These are phyloP conservation scores for Ephemerocybe angulata DNA, from an alignment of 768 basidiomycete genomes.

Conservation along the genomic window DNA sequence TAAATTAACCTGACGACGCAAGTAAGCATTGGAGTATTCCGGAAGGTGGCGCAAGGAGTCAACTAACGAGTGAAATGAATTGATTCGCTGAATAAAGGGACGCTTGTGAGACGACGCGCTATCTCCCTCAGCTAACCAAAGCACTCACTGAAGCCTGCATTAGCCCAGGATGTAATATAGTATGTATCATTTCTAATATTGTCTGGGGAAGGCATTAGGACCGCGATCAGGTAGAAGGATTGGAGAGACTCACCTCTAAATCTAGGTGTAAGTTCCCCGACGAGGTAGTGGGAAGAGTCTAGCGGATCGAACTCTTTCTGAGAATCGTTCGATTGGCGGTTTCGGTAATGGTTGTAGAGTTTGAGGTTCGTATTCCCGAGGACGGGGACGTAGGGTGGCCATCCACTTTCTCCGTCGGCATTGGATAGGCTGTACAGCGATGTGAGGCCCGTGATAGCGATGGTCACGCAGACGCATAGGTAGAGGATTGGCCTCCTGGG, in stretches of 20 bases:
- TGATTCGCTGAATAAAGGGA: not conserved
- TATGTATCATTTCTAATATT: conserved; percentile 1
- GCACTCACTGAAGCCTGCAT: conserved; percentile 2
- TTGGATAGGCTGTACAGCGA: no score
- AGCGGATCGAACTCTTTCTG: not conserved
- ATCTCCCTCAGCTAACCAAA: not conserved
- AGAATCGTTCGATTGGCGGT: no score
- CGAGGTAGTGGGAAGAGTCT: not conserved
- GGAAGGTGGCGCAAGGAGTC: not conserved
- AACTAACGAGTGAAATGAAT: conserved; percentile 3
- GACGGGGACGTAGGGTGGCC: no score
- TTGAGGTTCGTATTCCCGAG: no score
- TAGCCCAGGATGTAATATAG: conserved; percentile 3
- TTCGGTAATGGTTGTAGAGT: no score
- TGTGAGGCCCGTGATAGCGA: no score
- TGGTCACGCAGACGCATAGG: no score
- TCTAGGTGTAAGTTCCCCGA: not conserved
- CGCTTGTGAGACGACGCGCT: not conserved
- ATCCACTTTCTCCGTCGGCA: no score
- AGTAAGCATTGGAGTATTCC: not conserved
- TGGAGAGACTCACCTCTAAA: not conserved
- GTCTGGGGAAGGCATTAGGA: not conserved
- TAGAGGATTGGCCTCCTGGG: no score
- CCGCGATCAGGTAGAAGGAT: not conserved
- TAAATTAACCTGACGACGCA: not conserved